These are phyloP conservation scores for Trypanosoma theileri DNA, from an alignment of 208 protist genomes.

Conservation along the genomic window DNA sequence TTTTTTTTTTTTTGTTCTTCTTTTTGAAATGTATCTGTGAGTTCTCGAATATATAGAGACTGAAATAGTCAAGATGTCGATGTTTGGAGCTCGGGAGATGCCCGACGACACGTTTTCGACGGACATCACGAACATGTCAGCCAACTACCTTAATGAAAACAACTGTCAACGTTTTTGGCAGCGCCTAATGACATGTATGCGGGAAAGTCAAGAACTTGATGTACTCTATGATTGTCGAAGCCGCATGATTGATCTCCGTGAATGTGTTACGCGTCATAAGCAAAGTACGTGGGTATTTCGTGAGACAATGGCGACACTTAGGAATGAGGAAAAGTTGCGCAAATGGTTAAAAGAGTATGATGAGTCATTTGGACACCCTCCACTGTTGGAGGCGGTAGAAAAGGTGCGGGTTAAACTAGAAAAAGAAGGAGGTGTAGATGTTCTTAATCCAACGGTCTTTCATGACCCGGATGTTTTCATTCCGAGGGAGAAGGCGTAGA, in stretches of 20 bases:
- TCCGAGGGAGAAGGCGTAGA: constrained; percentile 23
- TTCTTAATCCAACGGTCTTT: constrained; percentile 84
- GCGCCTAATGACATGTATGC: constrained; percentile 78
- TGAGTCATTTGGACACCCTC: constrained; percentile 75
- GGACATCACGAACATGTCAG: constrained; percentile 54
- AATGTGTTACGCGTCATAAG: constrained; percentile 81
- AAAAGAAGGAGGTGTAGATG: constrained; percentile 66
- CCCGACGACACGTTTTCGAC: constrained; percentile 60
- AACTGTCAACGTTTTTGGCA: constrained; percentile 84
- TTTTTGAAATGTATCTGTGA: not conserved
- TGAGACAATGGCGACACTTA: constrained; percentile 79
- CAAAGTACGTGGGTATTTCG: constrained; percentile 84
- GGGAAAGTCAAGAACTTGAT: constrained; percentile 84
- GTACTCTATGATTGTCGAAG: constrained; percentile 88
- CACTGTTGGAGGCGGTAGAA: constrained; percentile 76
- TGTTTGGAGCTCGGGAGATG: constrained; percentile 73
- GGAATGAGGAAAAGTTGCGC: constrained; percentile 64
- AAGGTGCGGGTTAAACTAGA: constrained; percentile 59
- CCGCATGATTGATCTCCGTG: constrained; percentile 77
- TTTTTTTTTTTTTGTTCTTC: constrained; percentile 6
- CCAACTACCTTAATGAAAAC: constrained; percentile 67
- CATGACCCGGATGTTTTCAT: constrained; percentile 85
- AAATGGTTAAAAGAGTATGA: constrained; percentile 78
- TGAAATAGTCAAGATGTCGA: constrained; percentile 46
- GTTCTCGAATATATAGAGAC: not conserved